Conservation (phyloP, 495 filamentous ascomycete genomes). For the Venustampulla echinocandica region DNA sequence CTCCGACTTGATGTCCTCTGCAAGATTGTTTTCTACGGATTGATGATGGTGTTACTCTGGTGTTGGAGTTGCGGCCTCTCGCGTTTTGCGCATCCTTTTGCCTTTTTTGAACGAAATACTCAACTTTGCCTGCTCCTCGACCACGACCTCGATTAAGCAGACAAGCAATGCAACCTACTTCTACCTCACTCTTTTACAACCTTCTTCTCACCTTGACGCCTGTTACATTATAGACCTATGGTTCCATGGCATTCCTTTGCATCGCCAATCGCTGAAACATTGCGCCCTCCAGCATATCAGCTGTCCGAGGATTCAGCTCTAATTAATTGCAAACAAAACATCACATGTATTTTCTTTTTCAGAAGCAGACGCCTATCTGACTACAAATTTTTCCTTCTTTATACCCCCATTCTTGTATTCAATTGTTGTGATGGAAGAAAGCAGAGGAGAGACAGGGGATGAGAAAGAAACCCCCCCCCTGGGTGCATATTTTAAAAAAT, state of each 20-base stretch:
- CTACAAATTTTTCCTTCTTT: slow-evolving; percentile 16
- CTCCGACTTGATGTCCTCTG: neutral
- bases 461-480: neutral
- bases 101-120: neutral
- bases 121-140: neutral
- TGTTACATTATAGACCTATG: slow-evolving; percentile 22
- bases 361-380: neutral
- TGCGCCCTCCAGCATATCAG: slow-evolving; percentile 11
- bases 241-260: slow-evolving; percentile 13
- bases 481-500: slow-evolving; percentile 4
- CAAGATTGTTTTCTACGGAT: slow-evolving; percentile 10
- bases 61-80: slow-evolving; percentile 15
- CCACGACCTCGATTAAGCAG: neutral
- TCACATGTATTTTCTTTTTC: slow-evolving; percentile 6
- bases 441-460: slow-evolving; percentile 2
- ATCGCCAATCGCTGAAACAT: slow-evolving; percentile 10
- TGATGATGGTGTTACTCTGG: slow-evolving; percentile 22
- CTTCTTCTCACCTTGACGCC: slow-evolving; percentile 9
- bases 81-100: neutral
- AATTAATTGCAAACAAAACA: slow-evolving; percentile 17
- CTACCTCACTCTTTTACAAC: neutral
- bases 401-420: slow-evolving; percentile 24
- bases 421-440: slow-evolving; percentile 13
- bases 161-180: neutral
- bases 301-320: slow-evolving; percentile 4